Evolutionary conservation across 768 basidiomycete genomes (phyloP), one percentile per base, ranked within the genome.

Genomic region (Glaciozyma martinii): DNA sequence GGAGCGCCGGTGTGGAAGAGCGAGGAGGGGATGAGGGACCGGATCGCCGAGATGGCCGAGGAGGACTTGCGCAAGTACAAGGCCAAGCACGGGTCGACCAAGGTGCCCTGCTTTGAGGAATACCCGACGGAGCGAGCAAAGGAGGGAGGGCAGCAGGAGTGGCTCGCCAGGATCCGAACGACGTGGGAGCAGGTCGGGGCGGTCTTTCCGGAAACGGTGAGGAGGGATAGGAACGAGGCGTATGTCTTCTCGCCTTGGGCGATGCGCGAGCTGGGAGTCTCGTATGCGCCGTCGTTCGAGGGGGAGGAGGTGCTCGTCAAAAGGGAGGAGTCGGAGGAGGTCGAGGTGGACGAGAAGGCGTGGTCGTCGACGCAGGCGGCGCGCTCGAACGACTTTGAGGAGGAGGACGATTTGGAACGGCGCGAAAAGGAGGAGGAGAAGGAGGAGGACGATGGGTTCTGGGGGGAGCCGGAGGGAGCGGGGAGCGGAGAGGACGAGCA

Each of bases 181-280:
- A 84, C 87, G 0, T 97, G 95, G 72, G 87, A 95, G 77, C 93
- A 91, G 70, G 80, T 88, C 30, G 88, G 93, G 27, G 66, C 71
- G 3, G 43, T 71, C 43, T 71, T 59, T 43, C 29, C 57, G 54
- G 65, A 63, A 23, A 67, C 67, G 10, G 57, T 68, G 58, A 30
- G 46, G 43, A 23, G 61, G 49, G 73, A 74, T 47, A 66, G 72
- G 61, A 5, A 10, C 10, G 44, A 55, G n/a, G 42, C 27, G 15
- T 67, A 74, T 60, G 57, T 60, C n/a, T 74, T 66, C 55, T 66
- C 67, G 23, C 67, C 63, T 1, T 74, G 73, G 73, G 73, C 66
- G 7, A 67, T 72, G 30, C 58, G 56, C 33, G 73, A 72, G 1
- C 25, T 71, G 25, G 15, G 27, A 37, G 56, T 44, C 23, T n/a